Percentiles rank a stretch among this genome's conserved stretches.
These are phyloP conservation scores for Blastobotrys aristatus DNA, from an alignment of 1,139 yeast genomes.

Conservation along the genomic window DNA sequence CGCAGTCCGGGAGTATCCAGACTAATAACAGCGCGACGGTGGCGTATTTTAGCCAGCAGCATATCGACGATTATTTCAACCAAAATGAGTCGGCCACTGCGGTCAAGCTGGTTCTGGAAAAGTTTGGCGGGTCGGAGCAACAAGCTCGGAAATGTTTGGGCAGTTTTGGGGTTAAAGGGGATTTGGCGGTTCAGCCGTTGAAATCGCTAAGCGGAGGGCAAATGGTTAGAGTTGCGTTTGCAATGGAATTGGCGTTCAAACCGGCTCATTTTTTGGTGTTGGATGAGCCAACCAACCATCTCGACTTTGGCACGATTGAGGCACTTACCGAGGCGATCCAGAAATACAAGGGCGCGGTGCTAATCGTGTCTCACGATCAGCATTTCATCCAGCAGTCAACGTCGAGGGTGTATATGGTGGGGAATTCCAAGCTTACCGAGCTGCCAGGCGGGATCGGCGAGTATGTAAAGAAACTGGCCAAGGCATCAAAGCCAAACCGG, in stretches of 20 bases:
- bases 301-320: constrained; percentile 13
- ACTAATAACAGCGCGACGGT: constrained; percentile 3
- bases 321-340: constrained; percentile 5
- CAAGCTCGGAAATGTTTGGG: constrained; percentile 9
- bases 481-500: not conserved
- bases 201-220: constrained; percentile 15
- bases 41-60: constrained; percentile 12
- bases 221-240: constrained; percentile 15
- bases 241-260: not conserved
- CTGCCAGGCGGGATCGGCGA: not conserved
- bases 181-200: constrained; percentile 6
- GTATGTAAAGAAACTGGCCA: not conserved
- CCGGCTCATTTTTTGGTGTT: constrained; percentile 12
- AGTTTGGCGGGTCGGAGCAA: not conserved
- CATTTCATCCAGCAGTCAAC: constrained; percentile 7
- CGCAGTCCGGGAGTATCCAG: constrained; percentile 7
- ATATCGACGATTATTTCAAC: constrained; percentile 6
- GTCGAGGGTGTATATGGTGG: constrained; percentile 2
- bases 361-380: constrained; percentile 13
- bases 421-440: not conserved
- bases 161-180: constrained; percentile 11
- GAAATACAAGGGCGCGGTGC: constrained; percentile 6
- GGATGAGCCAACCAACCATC: constrained; percentile 15
- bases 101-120: not conserved
- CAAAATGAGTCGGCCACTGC: not conserved